Evolutionary conservation across 495 filamentous ascomycete genomes (phyloP).

Genomic region (Hypoxylon crocopeplum): DNA sequence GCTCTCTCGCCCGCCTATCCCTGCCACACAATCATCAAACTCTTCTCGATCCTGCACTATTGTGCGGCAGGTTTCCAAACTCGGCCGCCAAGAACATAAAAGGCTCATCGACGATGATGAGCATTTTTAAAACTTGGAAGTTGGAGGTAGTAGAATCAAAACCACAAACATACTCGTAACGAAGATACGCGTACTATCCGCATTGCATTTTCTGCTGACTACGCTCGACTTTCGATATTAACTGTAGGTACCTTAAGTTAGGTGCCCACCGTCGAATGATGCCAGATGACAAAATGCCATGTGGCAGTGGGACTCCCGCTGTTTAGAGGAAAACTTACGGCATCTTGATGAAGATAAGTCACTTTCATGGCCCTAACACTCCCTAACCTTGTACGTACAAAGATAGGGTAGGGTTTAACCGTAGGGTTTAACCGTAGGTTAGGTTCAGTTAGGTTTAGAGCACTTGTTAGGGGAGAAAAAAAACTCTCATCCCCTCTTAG

Average conservation of each 20-base stretch:
- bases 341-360: slow-evolving; percentile 29
- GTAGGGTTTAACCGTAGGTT: too few species aligned
- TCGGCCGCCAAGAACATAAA: slow-evolving; percentile 30
- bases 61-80: slow-evolving; percentile 29
- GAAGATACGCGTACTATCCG: slow-evolving; percentile 6
- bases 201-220: neutral
- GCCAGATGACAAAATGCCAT: slow-evolving; percentile 30
- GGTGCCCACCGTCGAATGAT: slow-evolving; percentile 1
- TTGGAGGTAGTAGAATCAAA: slow-evolving; percentile 3
- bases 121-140: slow-evolving; percentile 12
- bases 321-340: slow-evolving; percentile 17
- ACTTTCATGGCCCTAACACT: too few species aligned
- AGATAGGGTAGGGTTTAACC: too few species aligned
- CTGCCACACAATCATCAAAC: slow-evolving; percentile 23
- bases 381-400: too few species aligned
- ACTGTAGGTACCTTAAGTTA: neutral
- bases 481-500: too few species aligned
- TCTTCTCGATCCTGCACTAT: slow-evolving; percentile 25
- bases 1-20: slow-evolving; percentile 13
- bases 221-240: too few species aligned
- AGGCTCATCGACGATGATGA: slow-evolving; percentile 16
- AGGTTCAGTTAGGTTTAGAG: neutral
- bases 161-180: neutral
- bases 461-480: too few species aligned
- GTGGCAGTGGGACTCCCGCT: slow-evolving; percentile 37